These are phyloP conservation scores for Nigrograna mackinnonii DNA, from an alignment of 2,329 filamentous ascomycete species.

Conservation along the genomic window DNA sequence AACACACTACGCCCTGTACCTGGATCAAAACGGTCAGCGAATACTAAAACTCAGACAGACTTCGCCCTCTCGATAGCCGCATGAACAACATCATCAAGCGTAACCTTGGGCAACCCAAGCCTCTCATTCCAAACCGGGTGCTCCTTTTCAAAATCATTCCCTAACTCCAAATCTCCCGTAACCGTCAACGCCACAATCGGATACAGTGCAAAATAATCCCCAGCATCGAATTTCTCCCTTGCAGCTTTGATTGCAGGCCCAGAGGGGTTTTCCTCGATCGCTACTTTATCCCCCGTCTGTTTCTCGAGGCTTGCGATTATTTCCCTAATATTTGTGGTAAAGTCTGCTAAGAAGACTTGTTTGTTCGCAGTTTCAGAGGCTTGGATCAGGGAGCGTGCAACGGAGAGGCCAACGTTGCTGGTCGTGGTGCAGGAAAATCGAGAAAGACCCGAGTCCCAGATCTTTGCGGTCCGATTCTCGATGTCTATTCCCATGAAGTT, in stretches of 20 bases:
- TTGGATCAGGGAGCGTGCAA: constrained; percentile 14
- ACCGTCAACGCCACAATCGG: constrained; percentile 20
- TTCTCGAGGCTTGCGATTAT: constrained; percentile 3
- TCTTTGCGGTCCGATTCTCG: constrained; percentile 13
- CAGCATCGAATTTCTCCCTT: constrained; percentile 15
- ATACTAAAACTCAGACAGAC: no score
- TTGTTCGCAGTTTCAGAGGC: constrained; percentile 16
- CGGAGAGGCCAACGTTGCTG: constrained; percentile 19
- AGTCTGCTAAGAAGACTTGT: constrained; percentile 24
- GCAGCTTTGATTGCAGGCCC: constrained; percentile 1
- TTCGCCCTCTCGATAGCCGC: constrained; percentile 5
- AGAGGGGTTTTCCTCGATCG: background rate
- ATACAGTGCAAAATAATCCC: constrained; percentile 20
- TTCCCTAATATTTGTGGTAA: constrained; percentile 8
- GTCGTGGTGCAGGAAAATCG: constrained; percentile 21
- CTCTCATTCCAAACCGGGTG: constrained; percentile 23
- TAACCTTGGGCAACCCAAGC: constrained; percentile 19
- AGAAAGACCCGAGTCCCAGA: constrained; percentile 21
- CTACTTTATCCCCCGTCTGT: background rate
- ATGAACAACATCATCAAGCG: constrained; percentile 22
- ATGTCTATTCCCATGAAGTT: constrained; percentile 26
- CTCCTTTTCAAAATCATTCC: constrained; percentile 23
- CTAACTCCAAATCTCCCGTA: constrained; percentile 22
- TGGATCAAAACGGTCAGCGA: no score
- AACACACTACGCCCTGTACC: no score